phyloP scores from a whole-genome alignment of 1,139 yeast genomes.

The Hyphopichia wangnamkhiaoensis region DNA sequence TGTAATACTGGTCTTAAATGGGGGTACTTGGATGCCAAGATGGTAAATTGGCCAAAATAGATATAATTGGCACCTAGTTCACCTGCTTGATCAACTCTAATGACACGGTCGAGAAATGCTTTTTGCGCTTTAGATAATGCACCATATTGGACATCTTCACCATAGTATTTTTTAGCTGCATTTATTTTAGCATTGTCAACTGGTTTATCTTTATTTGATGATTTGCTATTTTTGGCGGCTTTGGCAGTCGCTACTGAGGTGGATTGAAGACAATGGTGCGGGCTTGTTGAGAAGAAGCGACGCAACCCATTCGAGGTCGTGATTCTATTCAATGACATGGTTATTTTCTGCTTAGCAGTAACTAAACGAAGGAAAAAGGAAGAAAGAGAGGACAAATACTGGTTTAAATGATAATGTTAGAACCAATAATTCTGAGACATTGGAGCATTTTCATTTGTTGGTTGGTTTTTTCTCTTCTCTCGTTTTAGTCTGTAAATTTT shows the following conservation, averaged over 20 bases:
- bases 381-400: too few species aligned
- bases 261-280: neutral
- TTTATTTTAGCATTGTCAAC: constrained; percentile 10
- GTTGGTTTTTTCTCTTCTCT: neutral
- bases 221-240: neutral
- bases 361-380: too few species aligned
- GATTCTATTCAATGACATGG: neutral
- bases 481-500: neutral
- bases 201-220: neutral
- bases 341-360: neutral
- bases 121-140: constrained; percentile 58
- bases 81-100: constrained; percentile 97
- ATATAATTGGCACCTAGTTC: constrained; percentile 97
- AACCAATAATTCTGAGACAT: too few species aligned
- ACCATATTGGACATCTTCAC: constrained; percentile 35
- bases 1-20: constrained; percentile 70
- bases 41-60: constrained; percentile 86
- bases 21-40: constrained; percentile 69
- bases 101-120: constrained; percentile 72
- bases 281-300: neutral
- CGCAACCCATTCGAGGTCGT: neutral
- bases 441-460: too few species aligned
- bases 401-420: too few species aligned
- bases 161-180: constrained; percentile 19
- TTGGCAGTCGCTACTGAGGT: neutral